Evolutionary conservation across 78 protist species (phyloP).

Genomic region (Dictyostelium brefeldianum): DNA sequence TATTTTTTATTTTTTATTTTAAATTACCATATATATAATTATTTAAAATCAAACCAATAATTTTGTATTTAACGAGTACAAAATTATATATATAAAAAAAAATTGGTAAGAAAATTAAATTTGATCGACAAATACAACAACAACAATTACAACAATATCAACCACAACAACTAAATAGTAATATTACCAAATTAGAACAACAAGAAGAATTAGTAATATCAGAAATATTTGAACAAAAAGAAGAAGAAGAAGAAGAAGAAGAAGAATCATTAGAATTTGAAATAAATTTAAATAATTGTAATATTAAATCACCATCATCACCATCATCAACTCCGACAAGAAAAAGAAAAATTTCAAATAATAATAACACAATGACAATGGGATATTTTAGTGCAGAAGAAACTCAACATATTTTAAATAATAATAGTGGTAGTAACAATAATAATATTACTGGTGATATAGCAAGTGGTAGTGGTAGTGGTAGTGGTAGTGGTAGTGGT

Average conservation of each 20-base stretch:
- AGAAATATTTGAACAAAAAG: no score
- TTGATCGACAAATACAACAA: constrained; percentile 4
- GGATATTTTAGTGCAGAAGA: constrained; percentile 31
- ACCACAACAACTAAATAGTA: constrained; percentile 1
- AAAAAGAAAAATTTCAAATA: constrained; percentile 1
- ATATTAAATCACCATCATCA: constrained; percentile 6
- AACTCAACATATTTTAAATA: constrained; percentile 9
- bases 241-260: constrained; percentile 1
- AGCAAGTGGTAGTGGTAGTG: neutral
- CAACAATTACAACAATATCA: neutral
- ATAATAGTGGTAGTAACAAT: neutral
- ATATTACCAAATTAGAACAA: neutral
- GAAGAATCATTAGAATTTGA: neutral
- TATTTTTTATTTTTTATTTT: neutral
- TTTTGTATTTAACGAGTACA: neutral
- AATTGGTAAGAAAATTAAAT: constrained; percentile 20
- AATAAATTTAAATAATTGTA: constrained; percentile 17
- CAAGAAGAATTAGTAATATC: neutral
- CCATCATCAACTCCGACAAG: constrained; percentile 4
- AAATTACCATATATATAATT: neutral
- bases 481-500: neutral
- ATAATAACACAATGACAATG: constrained; percentile 6
- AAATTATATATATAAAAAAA: constrained; percentile 22
- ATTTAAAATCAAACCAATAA: neutral
- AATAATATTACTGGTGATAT: neutral